Conservation (phyloP, 805 yeast species). For the Zygotorulaspora danielsina region DNA sequence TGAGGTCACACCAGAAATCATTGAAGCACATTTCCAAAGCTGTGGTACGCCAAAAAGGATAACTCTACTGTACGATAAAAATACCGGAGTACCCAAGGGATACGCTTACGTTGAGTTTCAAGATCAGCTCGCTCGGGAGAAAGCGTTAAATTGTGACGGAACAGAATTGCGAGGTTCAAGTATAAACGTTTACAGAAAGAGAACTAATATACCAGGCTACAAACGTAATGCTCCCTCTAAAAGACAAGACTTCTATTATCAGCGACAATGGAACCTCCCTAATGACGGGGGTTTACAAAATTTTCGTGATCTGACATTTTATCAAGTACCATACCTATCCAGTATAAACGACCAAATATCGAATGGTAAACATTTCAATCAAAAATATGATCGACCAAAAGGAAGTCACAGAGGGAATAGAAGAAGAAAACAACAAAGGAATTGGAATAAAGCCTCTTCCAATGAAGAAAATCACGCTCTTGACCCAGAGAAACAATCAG, state of each 20-base stretch:
- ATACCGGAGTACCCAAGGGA: conserved; percentile 49
- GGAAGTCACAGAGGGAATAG: conserved; percentile 22
- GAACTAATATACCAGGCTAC: conserved; percentile 53
- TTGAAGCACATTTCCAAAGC: conserved; percentile 44
- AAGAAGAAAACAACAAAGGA: conserved; percentile 10
- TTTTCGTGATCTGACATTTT: conserved; percentile 7
- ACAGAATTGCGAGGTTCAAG: conserved; percentile 44
- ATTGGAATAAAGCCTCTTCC: too few species aligned
- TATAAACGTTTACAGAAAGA: conserved; percentile 46
- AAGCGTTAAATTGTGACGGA: conserved; percentile 46
- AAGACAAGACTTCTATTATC: conserved; percentile 10
- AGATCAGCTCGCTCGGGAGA: conserved; percentile 38
- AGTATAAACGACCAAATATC: background rate
- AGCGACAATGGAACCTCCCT: conserved; percentile 9
- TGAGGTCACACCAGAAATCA: conserved; percentile 46
- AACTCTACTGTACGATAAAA: conserved; percentile 43
- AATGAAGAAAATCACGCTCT: too few species aligned
- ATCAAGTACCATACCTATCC: conserved; percentile 3
- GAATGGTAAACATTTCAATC: background rate
- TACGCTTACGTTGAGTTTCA: conserved; percentile 63
- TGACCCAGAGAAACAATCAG: too few species aligned
- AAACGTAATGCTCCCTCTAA: conserved; percentile 10
- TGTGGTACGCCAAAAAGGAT: conserved; percentile 49
- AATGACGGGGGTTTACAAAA: conserved; percentile 3
- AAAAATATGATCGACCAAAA: conserved; percentile 4